These are phyloP conservation scores for Rhynchospora breviuscula DNA, from an alignment of 176 grass and related monocot species.

Conservation along the genomic window DNA sequence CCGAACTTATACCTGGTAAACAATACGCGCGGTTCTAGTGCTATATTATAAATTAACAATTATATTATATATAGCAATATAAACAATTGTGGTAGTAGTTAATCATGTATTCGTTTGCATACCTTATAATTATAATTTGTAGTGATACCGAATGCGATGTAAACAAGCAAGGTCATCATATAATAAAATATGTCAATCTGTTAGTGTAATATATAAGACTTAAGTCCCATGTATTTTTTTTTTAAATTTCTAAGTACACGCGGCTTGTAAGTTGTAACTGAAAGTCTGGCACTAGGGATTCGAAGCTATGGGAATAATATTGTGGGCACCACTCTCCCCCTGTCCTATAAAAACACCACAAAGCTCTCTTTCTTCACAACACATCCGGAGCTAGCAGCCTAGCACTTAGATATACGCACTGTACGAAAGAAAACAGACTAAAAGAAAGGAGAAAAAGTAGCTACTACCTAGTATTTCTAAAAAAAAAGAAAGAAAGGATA, in stretches of 20 bases:
- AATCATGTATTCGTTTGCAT: too few relatives aligned
- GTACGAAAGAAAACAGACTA: conserved; percentile 21
- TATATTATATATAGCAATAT: background rate
- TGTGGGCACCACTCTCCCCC: background rate
- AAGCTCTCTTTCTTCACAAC: conserved; percentile 1
- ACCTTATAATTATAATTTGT: too few relatives aligned
- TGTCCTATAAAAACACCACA: conserved; percentile 9
- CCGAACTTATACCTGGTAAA: background rate
- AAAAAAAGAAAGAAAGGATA: too few relatives aligned
- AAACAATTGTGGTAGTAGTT: too few relatives aligned
- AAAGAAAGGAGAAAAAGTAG: background rate
- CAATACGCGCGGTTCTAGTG: background rate
- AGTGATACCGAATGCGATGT: too few relatives aligned
- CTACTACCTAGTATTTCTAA: too few relatives aligned
- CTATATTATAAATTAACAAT: background rate
- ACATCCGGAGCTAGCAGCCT: background rate
- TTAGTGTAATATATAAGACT: too few relatives aligned
- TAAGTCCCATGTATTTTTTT: background rate
- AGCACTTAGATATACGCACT: background rate
- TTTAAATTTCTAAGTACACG: background rate
- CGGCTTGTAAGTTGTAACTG: background rate
- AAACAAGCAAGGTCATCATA: too few relatives aligned
- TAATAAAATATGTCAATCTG: too few relatives aligned
- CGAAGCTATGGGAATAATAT: background rate
- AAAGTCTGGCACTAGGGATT: background rate